A percentile compares a stretch with the other conserved stretches of the same genome.
phyloP scores from a whole-genome alignment of 495 filamentous ascomycete species.

The Friedmanniomyces endolithicus region DNA sequence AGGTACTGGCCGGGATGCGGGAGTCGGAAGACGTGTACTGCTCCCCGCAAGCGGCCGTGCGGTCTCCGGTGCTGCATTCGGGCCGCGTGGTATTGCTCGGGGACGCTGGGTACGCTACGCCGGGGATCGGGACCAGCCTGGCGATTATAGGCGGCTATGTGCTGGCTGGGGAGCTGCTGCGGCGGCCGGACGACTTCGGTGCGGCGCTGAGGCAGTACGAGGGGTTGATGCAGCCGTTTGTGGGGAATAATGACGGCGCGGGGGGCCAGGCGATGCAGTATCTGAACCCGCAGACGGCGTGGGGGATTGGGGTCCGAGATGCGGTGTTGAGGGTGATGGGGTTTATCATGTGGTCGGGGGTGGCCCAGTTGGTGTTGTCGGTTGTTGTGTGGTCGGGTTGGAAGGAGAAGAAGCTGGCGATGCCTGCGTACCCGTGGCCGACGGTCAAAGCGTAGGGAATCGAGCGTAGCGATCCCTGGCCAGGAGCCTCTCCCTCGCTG shows the following conservation, averaged over 20 bases:
- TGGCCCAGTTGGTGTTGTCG: not conserved
- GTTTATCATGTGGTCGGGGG: not conserved
- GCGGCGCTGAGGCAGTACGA: constrained; percentile 10
- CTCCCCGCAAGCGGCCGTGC: constrained; percentile 10
- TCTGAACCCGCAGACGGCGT: constrained; percentile 14
- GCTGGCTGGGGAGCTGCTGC: constrained; percentile 20
- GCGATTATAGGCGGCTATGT: constrained; percentile 20
- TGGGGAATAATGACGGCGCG: not conserved
- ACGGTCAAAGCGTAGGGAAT: not conserved
- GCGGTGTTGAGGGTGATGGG: constrained; percentile 1
- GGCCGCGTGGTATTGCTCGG: constrained; percentile 16
- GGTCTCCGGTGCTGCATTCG: constrained; percentile 6
- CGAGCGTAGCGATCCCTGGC: too few relatives aligned
- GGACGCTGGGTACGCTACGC: constrained; percentile 17
- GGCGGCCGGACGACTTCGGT: not conserved
- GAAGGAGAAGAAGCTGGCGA: constrained; percentile 6
- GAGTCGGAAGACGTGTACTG: constrained; percentile 20
- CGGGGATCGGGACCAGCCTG: constrained; percentile 18
- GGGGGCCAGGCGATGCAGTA: not conserved
- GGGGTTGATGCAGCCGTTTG: constrained; percentile 7
- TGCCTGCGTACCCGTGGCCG: constrained; percentile 11
- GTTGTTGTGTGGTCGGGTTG: not conserved
- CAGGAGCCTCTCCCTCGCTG: too few relatives aligned
- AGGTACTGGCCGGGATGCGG: constrained; percentile 19
- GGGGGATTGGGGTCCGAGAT: constrained; percentile 6